Conservation (phyloP, 352 stramenopile genomes). For the Globisporangium paddicum region DNA sequence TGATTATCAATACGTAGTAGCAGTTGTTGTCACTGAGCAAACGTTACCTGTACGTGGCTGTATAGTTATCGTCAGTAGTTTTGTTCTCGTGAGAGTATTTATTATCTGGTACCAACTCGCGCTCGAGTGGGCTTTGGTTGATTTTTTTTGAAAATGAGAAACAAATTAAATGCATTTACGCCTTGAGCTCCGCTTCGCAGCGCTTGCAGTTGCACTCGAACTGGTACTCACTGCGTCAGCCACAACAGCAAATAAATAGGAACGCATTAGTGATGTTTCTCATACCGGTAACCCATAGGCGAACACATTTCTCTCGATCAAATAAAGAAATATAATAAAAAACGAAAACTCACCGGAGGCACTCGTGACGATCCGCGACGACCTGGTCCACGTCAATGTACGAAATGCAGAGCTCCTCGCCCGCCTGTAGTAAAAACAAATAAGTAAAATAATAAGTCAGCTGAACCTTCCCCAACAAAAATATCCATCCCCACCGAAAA, state of each 20-base stretch:
- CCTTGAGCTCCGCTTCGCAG: constrained; percentile 58
- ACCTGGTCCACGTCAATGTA: constrained; percentile 92
- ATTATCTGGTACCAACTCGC: too few relatives aligned
- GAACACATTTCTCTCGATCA: too few relatives aligned
- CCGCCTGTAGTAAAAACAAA: constrained; percentile 29
- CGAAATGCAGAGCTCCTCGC: constrained; percentile 94
- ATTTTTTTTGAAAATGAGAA: too few relatives aligned
- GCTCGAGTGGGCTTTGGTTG: too few relatives aligned
- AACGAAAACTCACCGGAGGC: constrained; percentile 42
- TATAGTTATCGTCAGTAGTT: too few relatives aligned
- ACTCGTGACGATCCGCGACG: constrained; percentile 73
- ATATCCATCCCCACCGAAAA: not conserved
- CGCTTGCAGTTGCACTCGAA: constrained; percentile 68
- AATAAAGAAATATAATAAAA: too few relatives aligned
- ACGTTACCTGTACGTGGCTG: too few relatives aligned
- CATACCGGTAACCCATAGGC: too few relatives aligned
- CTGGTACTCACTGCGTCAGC: constrained; percentile 59
- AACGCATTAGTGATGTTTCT: too few relatives aligned
- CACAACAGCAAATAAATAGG: not conserved
- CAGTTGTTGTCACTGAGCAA: too few relatives aligned
- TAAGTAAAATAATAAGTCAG: not conserved
- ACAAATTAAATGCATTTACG: constrained; percentile 19
- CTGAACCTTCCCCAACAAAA: not conserved
- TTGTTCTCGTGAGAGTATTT: too few relatives aligned
- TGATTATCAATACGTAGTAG: not conserved